phyloP scores from a whole-genome alignment of 2,329 filamentous ascomycete genomes.

The Cephalotrichum gorgonifer region DNA sequence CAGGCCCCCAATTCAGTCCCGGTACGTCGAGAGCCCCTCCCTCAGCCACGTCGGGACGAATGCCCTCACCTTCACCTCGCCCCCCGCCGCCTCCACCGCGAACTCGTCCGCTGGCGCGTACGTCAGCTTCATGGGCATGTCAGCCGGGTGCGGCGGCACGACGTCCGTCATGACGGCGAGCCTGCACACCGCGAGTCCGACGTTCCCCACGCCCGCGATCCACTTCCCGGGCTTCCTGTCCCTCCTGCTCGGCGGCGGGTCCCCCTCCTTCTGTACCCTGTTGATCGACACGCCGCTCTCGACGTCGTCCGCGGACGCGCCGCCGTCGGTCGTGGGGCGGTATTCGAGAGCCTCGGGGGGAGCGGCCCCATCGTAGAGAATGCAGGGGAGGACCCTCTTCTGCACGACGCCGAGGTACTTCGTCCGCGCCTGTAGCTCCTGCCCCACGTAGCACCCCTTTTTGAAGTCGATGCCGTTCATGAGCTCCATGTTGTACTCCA shows the following conservation, averaged over 20 bases:
- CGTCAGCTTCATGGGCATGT: slow-evolving; percentile 39
- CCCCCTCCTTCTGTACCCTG: slow-evolving; percentile 44
- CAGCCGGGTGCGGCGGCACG: slow-evolving; percentile 49
- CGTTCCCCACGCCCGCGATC: slow-evolving; percentile 67
- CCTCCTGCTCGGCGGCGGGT: slow-evolving; percentile 71
- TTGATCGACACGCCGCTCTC: slow-evolving; percentile 38
- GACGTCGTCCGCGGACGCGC: slow-evolving; percentile 22
- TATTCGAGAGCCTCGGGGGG: slow-evolving; percentile 35
- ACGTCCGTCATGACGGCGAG: slow-evolving; percentile 86
- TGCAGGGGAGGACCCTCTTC: slow-evolving; percentile 76
- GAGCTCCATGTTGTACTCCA: slow-evolving; percentile 82
- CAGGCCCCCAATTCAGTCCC: too few relatives aligned
- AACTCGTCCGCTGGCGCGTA: slow-evolving; percentile 55
- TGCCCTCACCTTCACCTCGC: slow-evolving; percentile 54
- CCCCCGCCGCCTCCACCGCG: slow-evolving; percentile 35
- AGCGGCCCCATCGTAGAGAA: slow-evolving; percentile 49
- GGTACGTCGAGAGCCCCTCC: slow-evolving; percentile 21
- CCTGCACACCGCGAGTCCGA: slow-evolving; percentile 79
- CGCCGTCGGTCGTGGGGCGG: slow-evolving; percentile 18
- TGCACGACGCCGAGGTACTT: slow-evolving; percentile 89
- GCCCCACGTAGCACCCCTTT: slow-evolving; percentile 95
- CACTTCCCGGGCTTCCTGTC: slow-evolving; percentile 68
- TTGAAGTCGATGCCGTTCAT: slow-evolving; percentile 81
- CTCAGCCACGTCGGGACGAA: slow-evolving; percentile 74
- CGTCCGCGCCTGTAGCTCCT: slow-evolving; percentile 92